phyloP scores from a whole-genome alignment of 768 basidiomycete genomes.

The Xerocomus spinulosus region DNA sequence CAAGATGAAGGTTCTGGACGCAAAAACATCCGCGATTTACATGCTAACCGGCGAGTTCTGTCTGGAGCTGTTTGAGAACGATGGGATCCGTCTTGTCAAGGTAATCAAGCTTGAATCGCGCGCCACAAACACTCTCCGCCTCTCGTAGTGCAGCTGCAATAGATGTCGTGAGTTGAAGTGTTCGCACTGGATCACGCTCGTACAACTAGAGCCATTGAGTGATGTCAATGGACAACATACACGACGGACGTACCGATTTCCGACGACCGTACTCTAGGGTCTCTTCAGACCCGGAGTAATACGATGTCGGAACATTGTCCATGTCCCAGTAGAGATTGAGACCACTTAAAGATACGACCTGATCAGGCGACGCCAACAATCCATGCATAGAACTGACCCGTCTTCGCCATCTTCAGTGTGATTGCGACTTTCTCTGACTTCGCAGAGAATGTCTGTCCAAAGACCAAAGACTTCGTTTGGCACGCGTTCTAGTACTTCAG shows the following conservation, averaged over 20 bases:
- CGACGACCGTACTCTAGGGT: conserved; percentile 77
- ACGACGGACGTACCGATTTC: conserved; percentile 47
- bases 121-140: conserved; percentile 54
- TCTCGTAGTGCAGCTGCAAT: conserved; percentile 56
- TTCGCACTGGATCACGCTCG: conserved; percentile 69
- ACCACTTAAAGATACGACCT: conserved; percentile 13
- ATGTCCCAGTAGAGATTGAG: conserved; percentile 70
- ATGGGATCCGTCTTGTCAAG: conserved; percentile 65
- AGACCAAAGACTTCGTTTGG: conserved; percentile 76
- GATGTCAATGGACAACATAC: conserved; percentile 1
- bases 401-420: conserved; percentile 34
- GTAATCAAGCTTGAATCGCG: conserved; percentile 56
- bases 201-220: conserved; percentile 49
- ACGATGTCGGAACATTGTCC: conserved; percentile 50
- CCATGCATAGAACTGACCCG: conserved; percentile 22
- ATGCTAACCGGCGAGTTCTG: conserved; percentile 35
- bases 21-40: neutral
- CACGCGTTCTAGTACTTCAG: conserved; percentile 67
- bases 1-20: neutral
- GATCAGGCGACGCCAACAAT: neutral
- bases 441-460: conserved; percentile 87
- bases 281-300: conserved; percentile 60
- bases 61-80: conserved; percentile 68
- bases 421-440: conserved; percentile 68
- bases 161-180: conserved; percentile 55